Conservation (phyloP, 2,329 filamentous ascomycete genomes). For the Penicillium sp. region DNA sequence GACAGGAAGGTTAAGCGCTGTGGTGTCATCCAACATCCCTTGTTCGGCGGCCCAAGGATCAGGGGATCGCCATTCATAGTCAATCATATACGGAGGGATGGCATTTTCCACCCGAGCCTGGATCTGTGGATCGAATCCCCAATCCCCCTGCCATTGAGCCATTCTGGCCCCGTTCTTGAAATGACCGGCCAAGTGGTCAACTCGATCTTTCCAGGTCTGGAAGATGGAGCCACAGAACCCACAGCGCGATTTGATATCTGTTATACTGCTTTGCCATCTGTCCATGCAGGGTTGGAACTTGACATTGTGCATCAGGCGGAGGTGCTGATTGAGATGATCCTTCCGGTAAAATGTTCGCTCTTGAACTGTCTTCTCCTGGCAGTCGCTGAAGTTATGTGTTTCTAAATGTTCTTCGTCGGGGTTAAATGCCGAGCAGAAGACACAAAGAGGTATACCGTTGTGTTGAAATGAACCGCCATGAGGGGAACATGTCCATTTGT, state of each 20-base stretch:
- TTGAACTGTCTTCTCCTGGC: conserved; percentile 58
- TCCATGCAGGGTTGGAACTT: conserved; percentile 56
- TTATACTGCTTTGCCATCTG: conserved; percentile 55
- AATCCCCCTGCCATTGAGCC: conserved; percentile 42
- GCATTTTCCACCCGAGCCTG: conserved; percentile 37
- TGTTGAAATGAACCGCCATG: conserved; percentile 51
- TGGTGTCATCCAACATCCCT: conserved; percentile 14
- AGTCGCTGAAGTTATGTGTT: conserved; percentile 56
- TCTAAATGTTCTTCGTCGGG: conserved; percentile 56
- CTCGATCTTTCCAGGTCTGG: conserved; percentile 44
- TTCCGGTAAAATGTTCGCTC: conserved; percentile 61
- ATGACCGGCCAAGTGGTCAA: conserved; percentile 42
- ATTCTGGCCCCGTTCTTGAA: conserved; percentile 40
- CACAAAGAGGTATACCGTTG: conserved; percentile 53
- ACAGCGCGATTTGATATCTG: conserved; percentile 51
- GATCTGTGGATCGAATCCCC: conserved; percentile 40
- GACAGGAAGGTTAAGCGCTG: conserved; percentile 21
- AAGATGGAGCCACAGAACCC: conserved; percentile 43
- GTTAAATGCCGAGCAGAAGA: conserved; percentile 55
- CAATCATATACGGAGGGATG: conserved; percentile 38
- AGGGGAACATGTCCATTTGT: conserved; percentile 60
- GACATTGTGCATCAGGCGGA: conserved; percentile 57
- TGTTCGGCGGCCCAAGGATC: conserved; percentile 34
- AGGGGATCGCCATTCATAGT: conserved; percentile 29
- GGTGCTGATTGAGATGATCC: conserved; percentile 60